Conservation (phyloP, 306 rosid species). For the Pyrus bretschneideri region DNA sequence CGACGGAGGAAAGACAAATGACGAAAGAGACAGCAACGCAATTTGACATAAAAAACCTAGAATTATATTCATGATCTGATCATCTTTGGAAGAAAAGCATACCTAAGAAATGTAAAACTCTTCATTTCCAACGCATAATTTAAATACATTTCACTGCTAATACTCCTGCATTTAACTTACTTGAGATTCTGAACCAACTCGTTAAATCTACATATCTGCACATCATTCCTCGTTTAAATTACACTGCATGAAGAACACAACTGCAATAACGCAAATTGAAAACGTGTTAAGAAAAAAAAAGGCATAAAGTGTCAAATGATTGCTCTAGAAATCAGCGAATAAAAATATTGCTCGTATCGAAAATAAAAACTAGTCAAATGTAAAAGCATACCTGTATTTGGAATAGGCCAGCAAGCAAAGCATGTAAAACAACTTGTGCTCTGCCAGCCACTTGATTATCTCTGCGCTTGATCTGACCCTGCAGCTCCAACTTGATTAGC, state of each 20-base stretch:
- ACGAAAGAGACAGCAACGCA: neutral
- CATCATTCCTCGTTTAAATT: constrained; percentile 30
- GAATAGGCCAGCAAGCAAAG: constrained; percentile 48
- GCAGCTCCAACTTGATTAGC: constrained; percentile 68
- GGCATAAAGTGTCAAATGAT: neutral
- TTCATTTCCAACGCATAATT: neutral
- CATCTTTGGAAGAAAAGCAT: neutral
- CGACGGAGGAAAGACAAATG: neutral
- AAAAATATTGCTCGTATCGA: neutral
- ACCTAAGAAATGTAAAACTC: constrained; percentile 5
- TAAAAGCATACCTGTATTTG: constrained; percentile 33
- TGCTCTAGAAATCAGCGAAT: neutral
- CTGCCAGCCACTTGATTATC: constrained; percentile 52
- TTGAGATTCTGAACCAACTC: constrained; percentile 22
- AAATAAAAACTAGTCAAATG: constrained; percentile 3
- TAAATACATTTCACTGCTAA: neutral
- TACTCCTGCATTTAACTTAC: constrained; percentile 29
- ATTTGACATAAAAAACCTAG: neutral
- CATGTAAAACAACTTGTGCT: constrained; percentile 69
- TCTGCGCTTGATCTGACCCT: constrained; percentile 76
- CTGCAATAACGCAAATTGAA: constrained; percentile 21
- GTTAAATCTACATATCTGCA: constrained; percentile 38
- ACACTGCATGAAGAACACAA: constrained; percentile 36
- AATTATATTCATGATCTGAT: constrained; percentile 2
- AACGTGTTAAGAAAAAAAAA: neutral